These are phyloP conservation scores for Fusarium nurragi DNA, from an alignment of 2,329 filamentous ascomycete genomes.

Conservation along the genomic window DNA sequence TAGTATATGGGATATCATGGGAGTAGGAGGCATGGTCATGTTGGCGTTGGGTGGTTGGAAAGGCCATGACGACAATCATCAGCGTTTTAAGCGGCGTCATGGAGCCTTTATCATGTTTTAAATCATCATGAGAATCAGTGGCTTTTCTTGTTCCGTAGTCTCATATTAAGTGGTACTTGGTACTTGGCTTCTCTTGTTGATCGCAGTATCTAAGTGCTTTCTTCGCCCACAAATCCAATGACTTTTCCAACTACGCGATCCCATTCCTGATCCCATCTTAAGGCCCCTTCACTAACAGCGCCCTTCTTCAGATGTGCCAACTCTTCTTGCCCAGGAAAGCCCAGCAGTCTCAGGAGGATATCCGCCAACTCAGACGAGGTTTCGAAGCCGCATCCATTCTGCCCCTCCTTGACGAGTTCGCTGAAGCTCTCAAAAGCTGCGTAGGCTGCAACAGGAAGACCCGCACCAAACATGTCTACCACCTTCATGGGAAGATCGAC, in stretches of 20 bases:
- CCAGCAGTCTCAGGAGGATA: slow-evolving; percentile 72
- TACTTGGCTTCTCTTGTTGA: background rate
- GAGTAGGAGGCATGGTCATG: slow-evolving; percentile 1
- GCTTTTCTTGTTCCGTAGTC: slow-evolving; percentile 1
- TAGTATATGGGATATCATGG: background rate
- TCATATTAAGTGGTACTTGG: background rate
- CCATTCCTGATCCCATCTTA: slow-evolving; percentile 95
- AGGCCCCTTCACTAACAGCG: slow-evolving; percentile 75
- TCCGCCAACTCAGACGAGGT: slow-evolving; percentile 71
- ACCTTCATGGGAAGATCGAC: slow-evolving; percentile 99
- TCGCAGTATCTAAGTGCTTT: slow-evolving; percentile 18
- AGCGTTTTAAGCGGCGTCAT: slow-evolving; percentile 37
- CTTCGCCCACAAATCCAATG: slow-evolving; percentile 59
- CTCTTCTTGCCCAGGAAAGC: slow-evolving; percentile 58
- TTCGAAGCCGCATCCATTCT: slow-evolving; percentile 87
- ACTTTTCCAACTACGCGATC: slow-evolving; percentile 80
- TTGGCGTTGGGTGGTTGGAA: slow-evolving; percentile 23
- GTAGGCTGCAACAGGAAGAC: slow-evolving; percentile 90
- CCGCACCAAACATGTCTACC: slow-evolving; percentile 97
- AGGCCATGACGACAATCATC: slow-evolving; percentile 12
- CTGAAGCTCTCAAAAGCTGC: slow-evolving; percentile 85
- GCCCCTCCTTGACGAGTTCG: slow-evolving; percentile 87
- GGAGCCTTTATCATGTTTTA: slow-evolving; percentile 29
- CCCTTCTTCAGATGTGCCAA: slow-evolving; percentile 72
- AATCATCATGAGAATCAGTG: slow-evolving; percentile 16